Percentiles rank a stretch among this genome's conserved stretches.
Conservation (phyloP, 2,329 filamentous ascomycete genomes). For the Ceratocystis papillata region DNA sequence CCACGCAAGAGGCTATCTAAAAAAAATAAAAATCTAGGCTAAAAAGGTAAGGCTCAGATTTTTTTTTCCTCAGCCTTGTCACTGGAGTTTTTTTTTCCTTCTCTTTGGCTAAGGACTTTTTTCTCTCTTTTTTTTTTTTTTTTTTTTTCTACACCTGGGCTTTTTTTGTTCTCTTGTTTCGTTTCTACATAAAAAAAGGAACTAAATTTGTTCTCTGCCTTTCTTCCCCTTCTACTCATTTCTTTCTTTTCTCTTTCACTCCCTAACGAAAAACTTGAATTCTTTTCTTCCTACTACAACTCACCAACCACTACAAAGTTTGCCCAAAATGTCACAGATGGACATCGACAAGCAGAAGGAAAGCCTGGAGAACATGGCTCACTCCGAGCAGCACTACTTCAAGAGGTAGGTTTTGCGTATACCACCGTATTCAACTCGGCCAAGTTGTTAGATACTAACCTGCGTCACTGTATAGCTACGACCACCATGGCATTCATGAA, state of each 20-base stretch:
- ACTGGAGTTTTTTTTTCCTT: slow-evolving; percentile 9
- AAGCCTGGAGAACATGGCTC: slow-evolving; percentile 63
- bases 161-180: slow-evolving; percentile 7
- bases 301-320: slow-evolving; percentile 17
- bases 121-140: not conserved
- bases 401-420: slow-evolving; percentile 58
- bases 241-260: slow-evolving; percentile 8
- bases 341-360: slow-evolving; percentile 51
- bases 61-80: not conserved
- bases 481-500: slow-evolving; percentile 98
- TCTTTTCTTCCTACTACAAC: slow-evolving; percentile 15
- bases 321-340: slow-evolving; percentile 41
- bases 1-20: slow-evolving; percentile 1
- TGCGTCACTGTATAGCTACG: slow-evolving; percentile 54
- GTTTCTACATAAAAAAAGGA: not conserved
- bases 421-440: not conserved
- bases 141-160: not conserved
- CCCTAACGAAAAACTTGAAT: not conserved
- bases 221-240: slow-evolving; percentile 1
- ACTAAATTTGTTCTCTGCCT: not conserved
- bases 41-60: not conserved
- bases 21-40: not conserved
- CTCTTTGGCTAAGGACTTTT: not conserved
- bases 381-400: slow-evolving; percentile 98
- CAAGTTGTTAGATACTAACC: slow-evolving; percentile 6